Conservation (phyloP, 805 yeast species). For the Ogataea salicorniae region DNA sequence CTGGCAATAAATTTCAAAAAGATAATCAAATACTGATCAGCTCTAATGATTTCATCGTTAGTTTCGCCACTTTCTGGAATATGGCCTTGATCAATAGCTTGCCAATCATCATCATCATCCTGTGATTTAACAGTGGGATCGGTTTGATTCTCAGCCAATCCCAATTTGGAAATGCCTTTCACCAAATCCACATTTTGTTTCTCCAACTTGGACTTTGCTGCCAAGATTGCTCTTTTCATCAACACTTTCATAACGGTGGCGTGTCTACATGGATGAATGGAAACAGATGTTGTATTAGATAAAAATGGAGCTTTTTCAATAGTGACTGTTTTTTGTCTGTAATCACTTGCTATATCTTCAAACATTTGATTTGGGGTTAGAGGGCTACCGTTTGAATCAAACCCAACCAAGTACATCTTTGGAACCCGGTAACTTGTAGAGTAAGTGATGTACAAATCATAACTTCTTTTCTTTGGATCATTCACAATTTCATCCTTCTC, state of each 20-base stretch:
- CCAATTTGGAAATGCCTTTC: constrained; percentile 42
- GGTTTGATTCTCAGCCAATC: constrained; percentile 35
- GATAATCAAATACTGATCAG: constrained; percentile 84
- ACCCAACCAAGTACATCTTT: constrained; percentile 87
- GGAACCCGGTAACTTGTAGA: constrained; percentile 96
- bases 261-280: constrained; percentile 95
- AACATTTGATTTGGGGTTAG: constrained; percentile 86
- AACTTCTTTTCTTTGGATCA: constrained; percentile 51
- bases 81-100: constrained; percentile 37
- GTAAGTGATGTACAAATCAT: constrained; percentile 86
- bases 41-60: constrained; percentile 53
- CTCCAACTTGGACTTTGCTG: constrained; percentile 31
- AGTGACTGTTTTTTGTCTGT: constrained; percentile 93
- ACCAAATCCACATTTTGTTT: constrained; percentile 28
- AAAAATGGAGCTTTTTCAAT: constrained; percentile 89
- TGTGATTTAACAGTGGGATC: constrained; percentile 31
- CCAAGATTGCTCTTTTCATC: constrained; percentile 65
- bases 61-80: not conserved
- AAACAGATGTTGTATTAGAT: constrained; percentile 68
- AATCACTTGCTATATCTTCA: constrained; percentile 88
- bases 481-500: constrained; percentile 37
- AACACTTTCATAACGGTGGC: constrained; percentile 90
- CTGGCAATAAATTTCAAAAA: constrained; percentile 93
- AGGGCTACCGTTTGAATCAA: constrained; percentile 77
- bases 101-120: constrained; percentile 42